phyloP scores from a whole-genome alignment of 2,329 filamentous ascomycete genomes.

The Ceratocystis papillata region DNA sequence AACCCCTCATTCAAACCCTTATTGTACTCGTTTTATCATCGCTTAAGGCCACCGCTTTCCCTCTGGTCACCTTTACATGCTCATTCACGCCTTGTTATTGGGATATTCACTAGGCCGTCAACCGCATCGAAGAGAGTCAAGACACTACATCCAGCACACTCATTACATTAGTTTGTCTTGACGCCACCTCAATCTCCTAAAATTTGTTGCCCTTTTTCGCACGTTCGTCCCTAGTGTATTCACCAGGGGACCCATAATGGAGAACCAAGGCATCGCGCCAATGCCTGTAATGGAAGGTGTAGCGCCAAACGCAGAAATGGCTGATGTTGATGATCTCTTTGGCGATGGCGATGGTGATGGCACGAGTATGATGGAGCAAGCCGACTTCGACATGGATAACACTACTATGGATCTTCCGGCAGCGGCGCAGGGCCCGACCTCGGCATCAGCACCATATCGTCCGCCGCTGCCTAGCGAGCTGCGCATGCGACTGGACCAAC shows the following conservation, averaged over 20 bases:
- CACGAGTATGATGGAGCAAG: conserved; percentile 17
- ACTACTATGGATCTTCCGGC: conserved; percentile 41
- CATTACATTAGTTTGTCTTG: background rate
- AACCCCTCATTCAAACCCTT: conserved; percentile 6
- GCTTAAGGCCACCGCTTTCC: background rate
- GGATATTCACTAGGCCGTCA: too few relatives aligned
- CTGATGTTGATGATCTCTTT: conserved; percentile 64
- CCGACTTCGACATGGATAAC: conserved; percentile 35
- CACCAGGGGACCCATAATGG: background rate
- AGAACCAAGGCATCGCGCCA: conserved; percentile 22
- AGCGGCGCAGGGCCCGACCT: conserved; percentile 26
- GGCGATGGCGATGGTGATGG: conserved; percentile 40
- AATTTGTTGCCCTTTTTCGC: background rate
- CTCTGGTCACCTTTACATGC: background rate
- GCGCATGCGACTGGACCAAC: conserved; percentile 62
- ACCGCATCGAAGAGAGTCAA: too few relatives aligned
- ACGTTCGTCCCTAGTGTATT: background rate
- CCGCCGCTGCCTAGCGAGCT: conserved; percentile 51
- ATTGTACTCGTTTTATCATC: background rate
- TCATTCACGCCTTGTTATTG: background rate
- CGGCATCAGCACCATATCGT: conserved; percentile 34
- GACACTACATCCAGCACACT: too few relatives aligned
- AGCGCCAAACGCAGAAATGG: conserved; percentile 40
- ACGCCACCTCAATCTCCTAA: background rate
- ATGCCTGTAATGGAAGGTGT: conserved; percentile 24